Conservation (phyloP, 1,284 basidiomycete species). For the Ganoderma sinense region DNA sequence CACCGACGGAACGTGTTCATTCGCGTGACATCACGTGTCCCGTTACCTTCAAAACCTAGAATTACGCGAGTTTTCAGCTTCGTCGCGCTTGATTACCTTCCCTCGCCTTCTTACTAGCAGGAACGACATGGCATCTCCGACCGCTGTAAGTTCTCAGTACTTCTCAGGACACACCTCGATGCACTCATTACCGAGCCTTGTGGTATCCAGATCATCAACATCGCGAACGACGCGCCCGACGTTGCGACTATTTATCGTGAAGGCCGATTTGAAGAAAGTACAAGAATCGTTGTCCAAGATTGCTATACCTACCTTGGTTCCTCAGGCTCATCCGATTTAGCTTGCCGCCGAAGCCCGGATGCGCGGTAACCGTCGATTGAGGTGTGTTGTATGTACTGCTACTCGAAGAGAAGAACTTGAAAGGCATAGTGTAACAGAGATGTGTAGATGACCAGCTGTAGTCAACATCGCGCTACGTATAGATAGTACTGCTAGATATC, state of each 20-base stretch:
- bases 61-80: neutral
- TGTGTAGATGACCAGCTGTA: too few species aligned
- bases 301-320: neutral
- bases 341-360: too few species aligned
- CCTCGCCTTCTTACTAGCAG: neutral
- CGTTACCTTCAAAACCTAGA: neutral
- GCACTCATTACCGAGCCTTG: neutral
- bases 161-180: neutral
- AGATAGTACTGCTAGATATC: too few species aligned
- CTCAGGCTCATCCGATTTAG: too few species aligned
- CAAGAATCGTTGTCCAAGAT: neutral
- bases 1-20: neutral
- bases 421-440: too few species aligned
- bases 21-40: conserved; percentile 2
- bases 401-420: too few species aligned
- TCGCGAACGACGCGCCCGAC: neutral
- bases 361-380: too few species aligned
- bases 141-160: neutral
- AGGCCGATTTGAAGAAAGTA: neutral
- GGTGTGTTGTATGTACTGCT: too few species aligned
- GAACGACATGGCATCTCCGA: neutral
- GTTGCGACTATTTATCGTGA: neutral
- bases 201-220: neutral
- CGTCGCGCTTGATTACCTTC: neutral
- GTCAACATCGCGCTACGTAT: too few species aligned